Base-by-base conservation (phyloP, 1,284 basidiomycete genomes). In the Ustilago loliicola region DNA sequence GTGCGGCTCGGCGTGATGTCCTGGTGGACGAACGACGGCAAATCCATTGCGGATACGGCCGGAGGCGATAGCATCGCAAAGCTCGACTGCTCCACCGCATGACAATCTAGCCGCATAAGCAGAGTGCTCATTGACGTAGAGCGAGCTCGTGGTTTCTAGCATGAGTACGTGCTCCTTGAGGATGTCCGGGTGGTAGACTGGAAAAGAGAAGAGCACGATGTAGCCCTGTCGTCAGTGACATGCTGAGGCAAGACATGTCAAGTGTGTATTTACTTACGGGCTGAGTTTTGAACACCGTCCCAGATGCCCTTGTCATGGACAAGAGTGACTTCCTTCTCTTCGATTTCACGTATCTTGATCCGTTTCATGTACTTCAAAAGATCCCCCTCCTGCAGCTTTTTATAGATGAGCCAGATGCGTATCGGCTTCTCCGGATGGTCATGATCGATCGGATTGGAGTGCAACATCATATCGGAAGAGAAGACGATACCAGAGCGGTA, bases 1-100 rank as follows among this genome's bases (percentile, higher is more conserved):
- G 77, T 96, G 93, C 1, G 97, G 97, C 87, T 99, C 97, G 21
- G 97, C 96, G 83, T 99, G 97, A 86, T 99, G 97, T 0, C 97
- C 97, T 0, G 97, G 97, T 11, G 97, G 97, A 27, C 97, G 91
- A 38, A 99, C 94, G 77, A 99, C 94, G 1, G 97, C 97, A 83
- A 99, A 93, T 0, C 94, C 90, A 85, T 96, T 98, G 79, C 92
- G 90, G 38, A 98, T 89, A 76, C 91, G 89, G 5, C 92, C 91
- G 29, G 91, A 90, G 42, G 94, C 95, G 29, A 99, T 96, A 1
- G 94, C 92, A 19, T 95, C 89, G 83, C 92, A 91, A 8, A 95
- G 93, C 86, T 98, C 94, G 78, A 99, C 93, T 58, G 96, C 95
- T 17, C 96, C 95, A 1, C 97, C 97, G 81, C 94, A 96, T 66